These are phyloP conservation scores for Smallanthus sonchifolius DNA, from an alignment of 129 eudicot species.

Conservation along the genomic window DNA sequence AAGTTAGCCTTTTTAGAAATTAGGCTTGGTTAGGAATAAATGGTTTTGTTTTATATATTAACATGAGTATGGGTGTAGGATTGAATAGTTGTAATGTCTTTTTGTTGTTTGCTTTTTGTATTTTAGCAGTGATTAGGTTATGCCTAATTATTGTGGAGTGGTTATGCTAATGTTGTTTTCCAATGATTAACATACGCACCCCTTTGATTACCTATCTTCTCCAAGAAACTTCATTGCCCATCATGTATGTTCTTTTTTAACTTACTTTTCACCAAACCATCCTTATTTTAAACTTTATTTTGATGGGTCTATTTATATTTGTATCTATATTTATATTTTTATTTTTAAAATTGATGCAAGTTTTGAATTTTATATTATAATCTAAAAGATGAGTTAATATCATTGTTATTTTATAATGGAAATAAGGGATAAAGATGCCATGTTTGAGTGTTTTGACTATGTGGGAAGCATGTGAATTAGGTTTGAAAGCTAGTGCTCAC, in stretches of 20 bases:
- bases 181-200: constrained; percentile 14
- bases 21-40: constrained; percentile 12
- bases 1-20: not conserved
- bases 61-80: constrained; percentile 9
- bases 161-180: constrained; percentile 17
- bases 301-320: not conserved
- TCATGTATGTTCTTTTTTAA: not conserved
- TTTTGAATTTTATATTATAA: not conserved
- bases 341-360: not conserved
- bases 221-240: no score
- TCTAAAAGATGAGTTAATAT: not conserved
- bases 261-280: not conserved
- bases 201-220: not conserved
- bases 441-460: constrained; percentile 28
- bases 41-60: constrained; percentile 6
- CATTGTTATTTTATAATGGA: constrained; percentile 20
- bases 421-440: constrained; percentile 15
- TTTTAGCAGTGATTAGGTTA: constrained; percentile 28
- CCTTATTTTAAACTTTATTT: not conserved
- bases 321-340: not conserved
- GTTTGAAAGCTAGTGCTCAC: constrained; percentile 35
- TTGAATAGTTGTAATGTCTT: constrained; percentile 11
- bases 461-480: constrained; percentile 42
- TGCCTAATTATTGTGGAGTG: constrained; percentile 28
- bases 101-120: constrained; percentile 20